Conservation (phyloP, 1,139 yeast genomes). For the Sugiyamaella pinicola region DNA sequence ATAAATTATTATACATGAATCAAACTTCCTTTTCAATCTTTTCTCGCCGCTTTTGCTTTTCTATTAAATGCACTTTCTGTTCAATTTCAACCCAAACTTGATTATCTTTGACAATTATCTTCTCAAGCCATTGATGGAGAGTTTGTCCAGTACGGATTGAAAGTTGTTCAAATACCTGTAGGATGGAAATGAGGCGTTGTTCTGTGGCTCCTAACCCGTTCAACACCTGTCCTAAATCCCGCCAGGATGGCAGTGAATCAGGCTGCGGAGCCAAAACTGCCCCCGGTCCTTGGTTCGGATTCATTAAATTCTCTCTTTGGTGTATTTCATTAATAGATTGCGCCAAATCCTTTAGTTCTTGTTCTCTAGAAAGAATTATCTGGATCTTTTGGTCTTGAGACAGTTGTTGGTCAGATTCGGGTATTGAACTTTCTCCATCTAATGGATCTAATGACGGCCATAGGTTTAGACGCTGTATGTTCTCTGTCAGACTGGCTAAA, state of each 20-base stretch:
- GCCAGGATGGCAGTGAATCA: conserved; percentile 2
- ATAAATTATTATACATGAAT: neutral
- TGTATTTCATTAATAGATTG: neutral
- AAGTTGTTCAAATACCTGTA: conserved; percentile 10
- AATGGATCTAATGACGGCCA: conserved; percentile 7
- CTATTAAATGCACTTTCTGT: neutral
- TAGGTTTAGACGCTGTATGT: neutral
- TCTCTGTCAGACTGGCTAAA: neutral
- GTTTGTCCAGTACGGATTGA: conserved; percentile 16
- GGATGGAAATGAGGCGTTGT: neutral
- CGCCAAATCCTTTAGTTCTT: conserved; percentile 2
- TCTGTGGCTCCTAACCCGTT: neutral
- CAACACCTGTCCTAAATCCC: neutral
- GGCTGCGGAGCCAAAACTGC: neutral
- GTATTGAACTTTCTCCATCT: neutral
- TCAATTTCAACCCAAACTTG: conserved; percentile 16
- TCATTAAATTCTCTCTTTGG: conserved; percentile 1
- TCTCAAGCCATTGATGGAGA: conserved; percentile 14
- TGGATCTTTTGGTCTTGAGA: conserved; percentile 9
- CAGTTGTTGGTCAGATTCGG: neutral
- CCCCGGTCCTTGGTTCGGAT: neutral
- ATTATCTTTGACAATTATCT: conserved; percentile 16
- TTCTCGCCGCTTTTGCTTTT: neutral
- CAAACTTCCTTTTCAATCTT: neutral
- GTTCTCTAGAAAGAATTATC: conserved; percentile 7